A percentile compares a stretch with the other conserved stretches of the same genome.
phyloP scores from a whole-genome alignment of 1,284 basidiomycete genomes.

The Rhizoctonia solani region DNA sequence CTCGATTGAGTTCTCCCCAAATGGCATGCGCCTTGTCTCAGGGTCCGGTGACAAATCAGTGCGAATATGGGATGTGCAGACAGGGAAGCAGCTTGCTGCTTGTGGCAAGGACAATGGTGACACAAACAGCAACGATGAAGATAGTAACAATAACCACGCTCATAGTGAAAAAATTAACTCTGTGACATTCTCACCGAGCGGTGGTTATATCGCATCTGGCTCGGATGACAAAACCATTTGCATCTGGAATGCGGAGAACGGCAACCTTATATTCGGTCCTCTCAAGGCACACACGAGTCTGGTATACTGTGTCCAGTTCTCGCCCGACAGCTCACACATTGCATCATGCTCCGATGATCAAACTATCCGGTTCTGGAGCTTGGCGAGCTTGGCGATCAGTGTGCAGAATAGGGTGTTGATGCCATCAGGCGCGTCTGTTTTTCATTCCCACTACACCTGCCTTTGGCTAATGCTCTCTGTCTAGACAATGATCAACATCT shows the following conservation, averaged over 20 bases:
- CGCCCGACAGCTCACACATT: background rate
- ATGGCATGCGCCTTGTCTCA: conserved; percentile 1
- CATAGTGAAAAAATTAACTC: background rate
- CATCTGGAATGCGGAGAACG: background rate
- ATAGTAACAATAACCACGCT: no score
- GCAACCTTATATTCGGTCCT: background rate
- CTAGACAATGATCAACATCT: background rate
- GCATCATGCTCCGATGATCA: background rate
- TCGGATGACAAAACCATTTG: background rate
- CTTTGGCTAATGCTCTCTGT: no score
- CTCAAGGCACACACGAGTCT: background rate
- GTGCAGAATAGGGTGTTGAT: background rate
- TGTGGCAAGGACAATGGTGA: background rate
- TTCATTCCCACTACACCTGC: no score
- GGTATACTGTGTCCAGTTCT: background rate
- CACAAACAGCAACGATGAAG: no score
- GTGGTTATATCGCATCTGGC: background rate
- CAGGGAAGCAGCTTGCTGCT: background rate
- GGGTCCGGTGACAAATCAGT: background rate
- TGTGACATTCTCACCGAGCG: background rate
- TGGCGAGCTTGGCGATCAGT: background rate
- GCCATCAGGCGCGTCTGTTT: no score
- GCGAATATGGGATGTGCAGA: background rate
- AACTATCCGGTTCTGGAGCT: background rate
- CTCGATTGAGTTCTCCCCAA: background rate